Base-by-base conservation (phyloP, 2,329 filamentous ascomycete species). In the Emericellopsis atlantica region DNA sequence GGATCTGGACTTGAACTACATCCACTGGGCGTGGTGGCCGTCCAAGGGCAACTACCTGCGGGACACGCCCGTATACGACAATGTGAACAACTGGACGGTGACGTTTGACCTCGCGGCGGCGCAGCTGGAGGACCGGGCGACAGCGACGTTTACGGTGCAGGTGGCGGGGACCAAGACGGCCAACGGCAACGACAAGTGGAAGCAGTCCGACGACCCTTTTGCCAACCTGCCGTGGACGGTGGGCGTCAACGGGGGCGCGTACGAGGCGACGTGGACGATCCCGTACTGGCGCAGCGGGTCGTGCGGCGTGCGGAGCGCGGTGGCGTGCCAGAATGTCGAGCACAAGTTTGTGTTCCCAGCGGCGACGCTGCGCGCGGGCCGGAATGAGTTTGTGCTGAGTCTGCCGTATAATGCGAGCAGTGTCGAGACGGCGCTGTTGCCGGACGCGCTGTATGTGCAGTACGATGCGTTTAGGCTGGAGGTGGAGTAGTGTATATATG, bases 11-110 rank as follows among this genome's bases (percentile, higher is more conserved):
- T 61, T 78, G 44, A 81, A 81, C 54, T 79, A 79, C 42, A 70
- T 80, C 4, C 78, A 81, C 51, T 81, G 76, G 78, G 72, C 69
- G 43, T 73, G 76, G 7, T 80, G 77, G 48, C 75, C 76, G 1
- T 70, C 72, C 6, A 59, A 70, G 23, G 71, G 61, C 1, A 70
- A 76, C 53, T 65, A 54, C 12, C 40, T 62, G 4, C 61, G 71
- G 1, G 54, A 61, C 1, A 56, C 64, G 36, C 55, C 63, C 5
- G 66, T 68, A 37, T 56, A 59, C 34, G 58, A 64, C 16, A 64
- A 54, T 21, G 64, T 76, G 22, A 76, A 75, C 52, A 76, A 78
- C 53, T 79, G 74, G 75, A 79, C 69, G 1, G 59, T 79, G 23
- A 49, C 65, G 1, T 79, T 76, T 44, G 63, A 72, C 42, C 49